Evolutionary conservation across 2,329 filamentous ascomycete species (phyloP).

Genomic region (Scedosporium apiospermum): DNA sequence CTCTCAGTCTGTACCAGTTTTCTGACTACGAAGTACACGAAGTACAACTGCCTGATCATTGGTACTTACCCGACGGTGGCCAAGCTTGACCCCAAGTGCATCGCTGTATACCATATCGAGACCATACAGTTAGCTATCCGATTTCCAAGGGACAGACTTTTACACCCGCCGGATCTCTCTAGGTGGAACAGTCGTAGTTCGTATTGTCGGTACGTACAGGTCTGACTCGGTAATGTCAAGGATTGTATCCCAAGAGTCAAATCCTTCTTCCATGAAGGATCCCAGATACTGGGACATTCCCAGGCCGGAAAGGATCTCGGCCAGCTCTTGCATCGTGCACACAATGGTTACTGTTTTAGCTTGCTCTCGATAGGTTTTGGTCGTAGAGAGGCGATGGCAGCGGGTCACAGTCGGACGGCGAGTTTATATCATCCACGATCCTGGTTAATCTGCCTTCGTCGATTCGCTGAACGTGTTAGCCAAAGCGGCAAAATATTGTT

Average conservation of each 20-base stretch:
- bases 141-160: constrained; percentile 12
- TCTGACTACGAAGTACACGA: not conserved
- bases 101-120: constrained; percentile 38
- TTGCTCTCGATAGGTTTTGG: not conserved
- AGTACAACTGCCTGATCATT: not conserved
- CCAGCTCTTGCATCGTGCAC: constrained; percentile 42
- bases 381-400: not conserved
- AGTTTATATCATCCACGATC: not conserved
- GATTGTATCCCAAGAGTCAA: constrained; percentile 77
- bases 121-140: not conserved
- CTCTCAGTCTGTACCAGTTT: too few species aligned
- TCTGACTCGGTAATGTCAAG: constrained; percentile 79
- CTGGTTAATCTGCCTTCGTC: too few species aligned
- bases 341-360: not conserved
- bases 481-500: too few species aligned
- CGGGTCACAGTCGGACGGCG: not conserved
- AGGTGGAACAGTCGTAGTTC: not conserved
- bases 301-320: constrained; percentile 60
- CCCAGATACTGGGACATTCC: constrained; percentile 70
- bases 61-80: constrained; percentile 62
- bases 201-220: constrained; percentile 43
- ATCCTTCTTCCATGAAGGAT: constrained; percentile 66
- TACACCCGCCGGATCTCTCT: not conserved
- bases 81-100: constrained; percentile 66
- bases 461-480: too few species aligned